Conservation (phyloP, 257 asterid species). For the Penstemon barbatus region DNA sequence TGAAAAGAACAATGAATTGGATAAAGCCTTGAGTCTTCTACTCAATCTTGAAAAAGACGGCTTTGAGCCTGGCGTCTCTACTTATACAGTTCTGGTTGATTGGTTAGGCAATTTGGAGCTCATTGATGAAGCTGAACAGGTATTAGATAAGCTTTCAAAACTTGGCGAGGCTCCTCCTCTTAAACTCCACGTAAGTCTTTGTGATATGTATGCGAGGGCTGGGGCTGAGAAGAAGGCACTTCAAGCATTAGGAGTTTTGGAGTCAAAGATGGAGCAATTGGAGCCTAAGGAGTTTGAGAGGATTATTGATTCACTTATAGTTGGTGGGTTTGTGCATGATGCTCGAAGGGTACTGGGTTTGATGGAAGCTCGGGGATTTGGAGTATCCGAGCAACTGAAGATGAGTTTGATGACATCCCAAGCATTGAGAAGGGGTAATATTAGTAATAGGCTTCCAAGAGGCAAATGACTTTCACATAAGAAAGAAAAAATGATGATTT, state of each 20-base stretch:
- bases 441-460: constrained; percentile 18
- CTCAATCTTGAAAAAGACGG: constrained; percentile 71
- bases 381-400: constrained; percentile 20
- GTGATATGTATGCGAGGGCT: constrained; percentile 69
- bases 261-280: constrained; percentile 66
- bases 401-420: constrained; percentile 17
- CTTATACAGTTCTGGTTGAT: constrained; percentile 68
- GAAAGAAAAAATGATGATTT: constrained; percentile 20
- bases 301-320: constrained; percentile 51
- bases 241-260: constrained; percentile 78
- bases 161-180: constrained; percentile 78
- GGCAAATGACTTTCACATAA: constrained; percentile 19
- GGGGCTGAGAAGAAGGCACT: constrained; percentile 72
- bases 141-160: constrained; percentile 65
- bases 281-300: constrained; percentile 55
- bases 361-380: constrained; percentile 63
- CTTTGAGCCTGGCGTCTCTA: constrained; percentile 69
- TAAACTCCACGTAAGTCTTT: constrained; percentile 66
- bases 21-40: constrained; percentile 61
- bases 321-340: constrained; percentile 64
- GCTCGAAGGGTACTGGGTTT: constrained; percentile 50
- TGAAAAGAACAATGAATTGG: constrained; percentile 53
- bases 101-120: constrained; percentile 72
- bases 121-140: constrained; percentile 80
- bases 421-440: constrained; percentile 24